Conservation (phyloP, 2,329 filamentous ascomycete species). For the Aspergillus ochraceus region DNA sequence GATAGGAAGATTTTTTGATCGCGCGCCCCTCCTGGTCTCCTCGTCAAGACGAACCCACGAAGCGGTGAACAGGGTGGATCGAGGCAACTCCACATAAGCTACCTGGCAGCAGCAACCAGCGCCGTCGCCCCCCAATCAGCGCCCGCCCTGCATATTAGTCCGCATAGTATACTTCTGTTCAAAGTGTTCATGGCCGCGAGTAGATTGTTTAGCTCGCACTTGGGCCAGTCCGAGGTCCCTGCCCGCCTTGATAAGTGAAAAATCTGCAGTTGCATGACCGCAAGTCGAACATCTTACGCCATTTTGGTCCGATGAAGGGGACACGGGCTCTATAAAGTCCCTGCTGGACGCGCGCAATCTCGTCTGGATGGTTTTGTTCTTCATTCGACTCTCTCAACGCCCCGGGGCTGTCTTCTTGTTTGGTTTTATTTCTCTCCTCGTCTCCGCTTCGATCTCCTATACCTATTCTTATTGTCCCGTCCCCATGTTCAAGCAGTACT, state of each 20-base stretch:
- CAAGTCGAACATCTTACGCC: not conserved
- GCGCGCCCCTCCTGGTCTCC: not conserved
- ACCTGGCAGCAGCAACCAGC: constrained; percentile 4
- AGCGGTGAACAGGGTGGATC: constrained; percentile 3
- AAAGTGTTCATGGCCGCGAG: not conserved
- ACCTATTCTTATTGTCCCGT: not conserved
- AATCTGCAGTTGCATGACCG: constrained; percentile 4
- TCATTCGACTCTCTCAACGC: not conserved
- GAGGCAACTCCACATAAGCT: constrained; percentile 5
- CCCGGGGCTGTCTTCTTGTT: not conserved
- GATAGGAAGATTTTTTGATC: not conserved
- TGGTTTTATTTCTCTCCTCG: not conserved
- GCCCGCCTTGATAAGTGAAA: constrained; percentile 4
- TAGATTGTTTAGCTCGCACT: not conserved
- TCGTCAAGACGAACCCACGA: not conserved
- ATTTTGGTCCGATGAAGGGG: not conserved
- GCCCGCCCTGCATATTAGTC: not conserved
- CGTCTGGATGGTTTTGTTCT: not conserved
- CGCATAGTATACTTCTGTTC: constrained; percentile 2
- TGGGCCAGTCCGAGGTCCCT: constrained; percentile 2
- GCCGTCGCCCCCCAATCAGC: constrained; percentile 2
- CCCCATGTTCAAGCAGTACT: constrained; percentile 15
- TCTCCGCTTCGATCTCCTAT: not conserved
- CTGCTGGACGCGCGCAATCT: not conserved
- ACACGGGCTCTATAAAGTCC: constrained; percentile 2